phyloP scores from a whole-genome alignment of 169 alveolate genomes.

The Plasmodium reichenowi region DNA sequence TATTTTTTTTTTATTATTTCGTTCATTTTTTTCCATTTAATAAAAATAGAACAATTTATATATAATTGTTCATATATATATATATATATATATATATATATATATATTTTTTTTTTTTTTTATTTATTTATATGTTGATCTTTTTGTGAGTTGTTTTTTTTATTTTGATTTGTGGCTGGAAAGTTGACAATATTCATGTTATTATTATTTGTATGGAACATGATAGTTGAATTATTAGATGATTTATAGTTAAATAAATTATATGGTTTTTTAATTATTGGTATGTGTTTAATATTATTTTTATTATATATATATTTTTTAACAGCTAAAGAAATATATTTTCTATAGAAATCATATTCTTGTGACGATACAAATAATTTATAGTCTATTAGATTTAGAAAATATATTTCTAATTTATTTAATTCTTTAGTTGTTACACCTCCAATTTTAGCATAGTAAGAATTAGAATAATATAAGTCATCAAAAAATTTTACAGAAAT shows the following conservation, averaged over 20 bases:
- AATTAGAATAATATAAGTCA: conserved; percentile 92
- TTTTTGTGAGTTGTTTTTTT: too few species aligned
- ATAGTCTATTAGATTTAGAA: conserved; percentile 89
- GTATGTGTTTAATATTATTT: neutral
- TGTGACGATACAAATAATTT: conserved; percentile 89
- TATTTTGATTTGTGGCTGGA: too few species aligned
- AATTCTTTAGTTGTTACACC: conserved; percentile 94
- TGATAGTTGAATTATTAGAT: conserved; percentile 1
- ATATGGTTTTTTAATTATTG: neutral
- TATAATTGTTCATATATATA: too few species aligned
- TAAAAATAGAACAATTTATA: too few species aligned
- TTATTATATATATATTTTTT: conserved; percentile 32
- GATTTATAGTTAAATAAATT: conserved; percentile 8
- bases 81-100: too few species aligned
- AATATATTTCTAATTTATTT: conserved; percentile 91
- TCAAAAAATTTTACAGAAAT: conserved; percentile 94
- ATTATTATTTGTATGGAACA: conserved; percentile 2
- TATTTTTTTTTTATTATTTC: too few species aligned
- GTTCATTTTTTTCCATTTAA: too few species aligned
- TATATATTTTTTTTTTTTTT: too few species aligned
- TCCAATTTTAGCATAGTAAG: conserved; percentile 93
- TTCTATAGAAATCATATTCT: conserved; percentile 90
- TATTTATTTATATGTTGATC: too few species aligned
- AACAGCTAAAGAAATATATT: conserved; percentile 83
- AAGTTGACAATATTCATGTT: too few species aligned